A percentile compares a stretch with the other conserved stretches of the same genome.
Evolutionary conservation across 139 green algal genomes (phyloP).

Genomic region (Closterium sp.): DNA sequence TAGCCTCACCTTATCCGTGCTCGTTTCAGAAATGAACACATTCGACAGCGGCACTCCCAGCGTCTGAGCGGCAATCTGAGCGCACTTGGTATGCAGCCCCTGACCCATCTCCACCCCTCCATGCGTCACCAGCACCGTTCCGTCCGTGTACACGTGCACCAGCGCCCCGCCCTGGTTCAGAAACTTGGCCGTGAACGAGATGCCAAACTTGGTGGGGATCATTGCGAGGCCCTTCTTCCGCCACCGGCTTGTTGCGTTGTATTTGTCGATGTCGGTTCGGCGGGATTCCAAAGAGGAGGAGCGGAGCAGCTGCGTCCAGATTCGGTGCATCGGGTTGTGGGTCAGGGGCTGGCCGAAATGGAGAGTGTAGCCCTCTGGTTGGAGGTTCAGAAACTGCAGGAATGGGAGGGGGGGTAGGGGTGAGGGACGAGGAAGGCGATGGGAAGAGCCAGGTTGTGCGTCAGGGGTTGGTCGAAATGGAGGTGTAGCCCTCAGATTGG

Average conservation of each 20-base stretch:
- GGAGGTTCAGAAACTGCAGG: constrained; percentile 72
- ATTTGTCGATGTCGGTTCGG: constrained; percentile 56
- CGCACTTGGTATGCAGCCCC: constrained; percentile 96
- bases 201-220: constrained; percentile 95
- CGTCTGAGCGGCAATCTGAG: constrained; percentile 78
- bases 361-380: constrained; percentile 75
- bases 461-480: constrained; percentile 77
- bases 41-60: constrained; percentile 72
- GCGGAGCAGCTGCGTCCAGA: constrained; percentile 61
- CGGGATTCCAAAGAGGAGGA: constrained; percentile 47
- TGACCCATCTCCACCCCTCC: constrained; percentile 98
- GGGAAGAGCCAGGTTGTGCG: constrained; percentile 31
- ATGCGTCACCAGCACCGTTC: constrained; percentile 90
- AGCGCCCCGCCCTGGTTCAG: constrained; percentile 88
- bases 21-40: constrained; percentile 90
- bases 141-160: constrained; percentile 94
- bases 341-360: constrained; percentile 79
- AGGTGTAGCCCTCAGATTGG: constrained; percentile 79
- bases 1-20: too few relatives aligned
- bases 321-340: constrained; percentile 48
- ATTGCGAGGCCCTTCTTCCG: constrained; percentile 86
- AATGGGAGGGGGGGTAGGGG: not conserved
- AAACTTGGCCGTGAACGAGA: constrained; percentile 84
- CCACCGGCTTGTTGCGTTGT: constrained; percentile 67
- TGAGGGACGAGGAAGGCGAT: not conserved